Conservation (phyloP, 768 basidiomycete species). For the Rhodotorula paludigena region DNA sequence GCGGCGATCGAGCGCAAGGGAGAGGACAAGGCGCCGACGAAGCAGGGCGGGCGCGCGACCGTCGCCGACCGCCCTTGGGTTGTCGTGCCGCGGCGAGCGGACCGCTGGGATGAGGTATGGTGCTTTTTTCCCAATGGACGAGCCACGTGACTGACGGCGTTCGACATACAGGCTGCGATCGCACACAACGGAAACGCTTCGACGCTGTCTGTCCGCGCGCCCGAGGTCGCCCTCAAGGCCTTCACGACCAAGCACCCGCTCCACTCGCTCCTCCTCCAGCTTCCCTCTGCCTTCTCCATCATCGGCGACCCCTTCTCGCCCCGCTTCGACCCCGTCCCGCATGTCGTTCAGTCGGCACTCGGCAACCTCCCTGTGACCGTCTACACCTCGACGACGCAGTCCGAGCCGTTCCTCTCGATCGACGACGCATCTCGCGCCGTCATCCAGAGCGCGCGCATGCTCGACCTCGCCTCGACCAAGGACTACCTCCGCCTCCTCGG, state of each 20-base stretch:
- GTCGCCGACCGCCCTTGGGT: conserved; percentile 35
- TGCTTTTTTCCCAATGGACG: not conserved
- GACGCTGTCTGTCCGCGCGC: conserved; percentile 6
- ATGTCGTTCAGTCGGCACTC: conserved; percentile 40
- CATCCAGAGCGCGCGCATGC: conserved; percentile 36
- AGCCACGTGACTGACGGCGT: not conserved
- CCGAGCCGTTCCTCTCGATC: conserved; percentile 34
- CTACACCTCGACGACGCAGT: conserved; percentile 24
- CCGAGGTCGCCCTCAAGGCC: conserved; percentile 22
- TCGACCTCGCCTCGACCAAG: conserved; percentile 31
- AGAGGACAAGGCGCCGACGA: not conserved
- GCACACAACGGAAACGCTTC: conserved; percentile 33
- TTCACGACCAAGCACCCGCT: conserved; percentile 24
- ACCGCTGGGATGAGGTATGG: conserved; percentile 36
- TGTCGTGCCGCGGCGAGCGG: conserved; percentile 27
- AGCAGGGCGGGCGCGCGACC: conserved; percentile 8
- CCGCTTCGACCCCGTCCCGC: conserved; percentile 36
- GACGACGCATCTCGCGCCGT: conserved; percentile 32
- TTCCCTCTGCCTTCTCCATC: conserved; percentile 37
- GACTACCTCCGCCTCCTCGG: conserved; percentile 38
- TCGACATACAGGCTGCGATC: not conserved
- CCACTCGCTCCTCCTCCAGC: conserved; percentile 35
- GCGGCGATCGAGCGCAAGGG: conserved; percentile 21
- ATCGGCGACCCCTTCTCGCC: conserved; percentile 39
- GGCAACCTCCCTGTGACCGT: conserved; percentile 39